Evolutionary conservation across 495 filamentous ascomycete genomes (phyloP).

Genomic region (Penicillium angulare): DNA sequence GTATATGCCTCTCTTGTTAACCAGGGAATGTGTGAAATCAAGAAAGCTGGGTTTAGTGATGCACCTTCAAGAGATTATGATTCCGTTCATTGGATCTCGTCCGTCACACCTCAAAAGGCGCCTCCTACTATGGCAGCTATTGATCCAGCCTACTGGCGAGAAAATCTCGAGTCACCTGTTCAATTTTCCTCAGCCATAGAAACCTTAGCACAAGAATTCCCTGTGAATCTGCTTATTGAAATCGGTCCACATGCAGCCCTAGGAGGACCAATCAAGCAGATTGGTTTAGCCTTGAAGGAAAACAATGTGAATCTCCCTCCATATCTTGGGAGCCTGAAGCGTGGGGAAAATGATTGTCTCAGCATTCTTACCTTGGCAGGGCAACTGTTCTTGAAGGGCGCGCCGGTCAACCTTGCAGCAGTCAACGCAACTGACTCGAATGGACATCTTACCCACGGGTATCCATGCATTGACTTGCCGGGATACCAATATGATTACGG

Average conservation of each 20-base stretch:
- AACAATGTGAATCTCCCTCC: neutral
- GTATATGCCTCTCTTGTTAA: conserved; percentile 46
- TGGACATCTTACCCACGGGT: too few relatives aligned
- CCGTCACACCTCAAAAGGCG: too few relatives aligned
- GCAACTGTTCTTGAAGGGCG: too few relatives aligned
- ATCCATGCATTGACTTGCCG: too few relatives aligned
- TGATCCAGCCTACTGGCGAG: neutral
- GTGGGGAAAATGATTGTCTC: too few relatives aligned
- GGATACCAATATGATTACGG: neutral
- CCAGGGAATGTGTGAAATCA: conserved; percentile 41
- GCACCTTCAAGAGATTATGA: too few relatives aligned
- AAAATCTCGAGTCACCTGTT: neutral
- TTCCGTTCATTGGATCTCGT: too few relatives aligned
- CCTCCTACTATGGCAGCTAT: neutral
- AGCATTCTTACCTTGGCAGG: too few relatives aligned
- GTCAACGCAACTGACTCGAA: too few relatives aligned
- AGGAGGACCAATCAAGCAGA: neutral
- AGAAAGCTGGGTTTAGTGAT: neutral
- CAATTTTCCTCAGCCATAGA: neutral
- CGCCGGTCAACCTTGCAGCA: too few relatives aligned
- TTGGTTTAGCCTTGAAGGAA: neutral
- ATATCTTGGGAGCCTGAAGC: neutral
- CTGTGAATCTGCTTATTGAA: neutral
- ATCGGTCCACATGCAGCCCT: neutral
- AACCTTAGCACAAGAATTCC: neutral